These are phyloP conservation scores for Detonula confervacea DNA, from an alignment of 352 stramenopile species.

Conservation along the genomic window DNA sequence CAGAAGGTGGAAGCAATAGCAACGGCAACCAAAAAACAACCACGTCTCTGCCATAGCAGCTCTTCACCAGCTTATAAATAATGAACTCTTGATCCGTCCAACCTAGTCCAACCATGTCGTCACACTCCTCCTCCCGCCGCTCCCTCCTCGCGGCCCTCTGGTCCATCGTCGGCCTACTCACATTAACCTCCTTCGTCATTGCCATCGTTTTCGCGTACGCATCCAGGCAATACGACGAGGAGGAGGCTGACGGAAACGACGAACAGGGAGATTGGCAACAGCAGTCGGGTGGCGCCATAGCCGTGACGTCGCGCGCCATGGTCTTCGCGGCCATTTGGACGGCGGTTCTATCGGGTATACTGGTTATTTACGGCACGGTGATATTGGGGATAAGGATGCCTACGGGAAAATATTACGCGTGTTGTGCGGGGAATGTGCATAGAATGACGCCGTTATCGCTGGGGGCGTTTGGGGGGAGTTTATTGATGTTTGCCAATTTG, in stretches of 20 bases:
- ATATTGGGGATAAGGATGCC: slow-evolving; percentile 77
- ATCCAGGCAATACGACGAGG: slow-evolving; percentile 44
- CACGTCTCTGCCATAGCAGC: too few relatives aligned
- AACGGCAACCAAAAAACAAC: too few relatives aligned
- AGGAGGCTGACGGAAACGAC: slow-evolving; percentile 43
- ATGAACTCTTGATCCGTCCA: too few relatives aligned
- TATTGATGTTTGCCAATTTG: slow-evolving; percentile 86
- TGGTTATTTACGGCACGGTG: slow-evolving; percentile 79
- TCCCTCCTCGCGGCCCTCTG: slow-evolving; percentile 77
- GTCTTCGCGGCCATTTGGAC: slow-evolving; percentile 82
- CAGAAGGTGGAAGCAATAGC: too few relatives aligned
- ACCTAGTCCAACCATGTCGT: too few relatives aligned
- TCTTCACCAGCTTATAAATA: too few relatives aligned
- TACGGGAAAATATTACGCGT: slow-evolving; percentile 81
- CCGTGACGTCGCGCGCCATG: slow-evolving; percentile 78
- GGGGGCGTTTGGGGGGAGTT: slow-evolving; percentile 79
- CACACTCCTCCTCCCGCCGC: slow-evolving; percentile 62
- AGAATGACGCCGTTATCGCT: slow-evolving; percentile 77
- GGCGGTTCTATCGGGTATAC: slow-evolving; percentile 66
- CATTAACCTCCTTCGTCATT: slow-evolving; percentile 74
- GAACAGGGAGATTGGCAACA: slow-evolving; percentile 29
- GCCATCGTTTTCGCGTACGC: slow-evolving; percentile 69
- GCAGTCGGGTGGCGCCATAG: slow-evolving; percentile 47
- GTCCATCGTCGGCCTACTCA: slow-evolving; percentile 76
- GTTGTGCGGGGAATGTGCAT: slow-evolving; percentile 75